Percentiles rank a stretch among this genome's conserved stretches.
Conservation (phyloP, 2,329 filamentous ascomycete genomes). For the Fusarium sp. region DNA sequence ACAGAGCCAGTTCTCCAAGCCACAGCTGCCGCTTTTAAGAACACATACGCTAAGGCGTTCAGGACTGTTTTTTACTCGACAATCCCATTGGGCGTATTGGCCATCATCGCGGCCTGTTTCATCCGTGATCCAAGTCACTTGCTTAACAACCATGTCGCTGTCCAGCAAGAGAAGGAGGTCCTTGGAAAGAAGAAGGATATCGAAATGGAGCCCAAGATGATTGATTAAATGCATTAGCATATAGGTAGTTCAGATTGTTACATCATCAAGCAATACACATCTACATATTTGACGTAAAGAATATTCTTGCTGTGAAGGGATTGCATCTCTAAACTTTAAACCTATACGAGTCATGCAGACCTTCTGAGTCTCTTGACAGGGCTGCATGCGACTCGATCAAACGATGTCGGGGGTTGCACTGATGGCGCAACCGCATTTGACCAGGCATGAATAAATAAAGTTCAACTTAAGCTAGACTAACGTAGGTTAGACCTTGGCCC, state of each 20-base stretch:
- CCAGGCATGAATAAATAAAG: background rate
- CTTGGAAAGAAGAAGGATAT: slow-evolving; percentile 4
- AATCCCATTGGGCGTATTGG: background rate
- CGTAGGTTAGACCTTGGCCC: background rate
- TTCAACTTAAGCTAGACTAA: background rate
- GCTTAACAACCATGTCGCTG: slow-evolving; percentile 15
- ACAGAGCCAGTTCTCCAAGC: slow-evolving; percentile 2
- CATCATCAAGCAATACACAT: background rate
- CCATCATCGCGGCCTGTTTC: background rate
- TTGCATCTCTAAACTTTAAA: background rate
- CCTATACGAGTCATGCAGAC: background rate
- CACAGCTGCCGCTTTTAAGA: slow-evolving; percentile 1
- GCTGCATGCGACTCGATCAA: background rate
- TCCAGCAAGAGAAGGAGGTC: slow-evolving; percentile 12
- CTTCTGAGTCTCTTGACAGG: background rate
- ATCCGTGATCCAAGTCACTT: slow-evolving; percentile 8
- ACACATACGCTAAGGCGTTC: slow-evolving; percentile 4
- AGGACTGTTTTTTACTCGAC: slow-evolving; percentile 11
- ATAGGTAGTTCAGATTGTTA: background rate
- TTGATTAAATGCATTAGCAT: background rate
- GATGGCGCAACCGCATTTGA: background rate
- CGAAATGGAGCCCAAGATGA: background rate
- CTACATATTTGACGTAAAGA: background rate
- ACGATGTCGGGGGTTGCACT: background rate
- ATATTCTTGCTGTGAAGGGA: background rate